Evolutionary conservation across 129 eudicot species (phyloP).

Genomic region (Saposhnikovia divaricata): DNA sequence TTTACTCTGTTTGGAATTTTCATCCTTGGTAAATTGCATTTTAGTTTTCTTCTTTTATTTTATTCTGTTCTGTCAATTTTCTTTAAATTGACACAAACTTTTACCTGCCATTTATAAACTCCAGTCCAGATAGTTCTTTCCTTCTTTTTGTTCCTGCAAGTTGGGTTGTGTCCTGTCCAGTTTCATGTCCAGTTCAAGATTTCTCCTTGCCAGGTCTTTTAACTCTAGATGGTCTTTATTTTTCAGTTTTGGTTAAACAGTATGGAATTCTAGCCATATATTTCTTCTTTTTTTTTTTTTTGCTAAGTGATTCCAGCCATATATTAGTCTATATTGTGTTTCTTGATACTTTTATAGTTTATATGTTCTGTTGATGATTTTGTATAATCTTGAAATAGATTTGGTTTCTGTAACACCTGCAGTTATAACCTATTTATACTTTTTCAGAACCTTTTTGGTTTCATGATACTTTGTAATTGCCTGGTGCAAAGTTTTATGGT

Average conservation of each 20-base stretch:
- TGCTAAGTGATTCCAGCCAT: too few species aligned
- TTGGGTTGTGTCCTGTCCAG: slow-evolving; percentile 1
- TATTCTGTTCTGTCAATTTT: neutral
- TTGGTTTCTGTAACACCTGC: neutral
- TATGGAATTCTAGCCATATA: neutral
- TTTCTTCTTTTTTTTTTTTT: neutral
- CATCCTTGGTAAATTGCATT: neutral
- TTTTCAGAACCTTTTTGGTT: neutral
- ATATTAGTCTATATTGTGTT: neutral
- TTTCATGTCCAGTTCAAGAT: slow-evolving; percentile 11
- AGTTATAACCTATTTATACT: neutral
- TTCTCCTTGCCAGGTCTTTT: slow-evolving; percentile 1
- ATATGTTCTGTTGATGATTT: neutral
- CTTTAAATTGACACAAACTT: neutral
- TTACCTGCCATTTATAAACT: slow-evolving; percentile 3
- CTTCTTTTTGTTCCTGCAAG: slow-evolving; percentile 3
- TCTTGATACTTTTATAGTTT: neutral
- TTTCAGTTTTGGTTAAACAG: neutral
- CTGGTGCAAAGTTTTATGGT: neutral
- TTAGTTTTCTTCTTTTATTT: neutral
- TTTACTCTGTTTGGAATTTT: slow-evolving; percentile 13
- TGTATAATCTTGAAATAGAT: neutral
- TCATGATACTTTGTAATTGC: neutral
- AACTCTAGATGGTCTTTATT: neutral
- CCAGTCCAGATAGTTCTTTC: neutral